These are phyloP conservation scores for Boechera divaricarpa DNA, from an alignment of 345 rosid genomes.

Conservation along the genomic window DNA sequence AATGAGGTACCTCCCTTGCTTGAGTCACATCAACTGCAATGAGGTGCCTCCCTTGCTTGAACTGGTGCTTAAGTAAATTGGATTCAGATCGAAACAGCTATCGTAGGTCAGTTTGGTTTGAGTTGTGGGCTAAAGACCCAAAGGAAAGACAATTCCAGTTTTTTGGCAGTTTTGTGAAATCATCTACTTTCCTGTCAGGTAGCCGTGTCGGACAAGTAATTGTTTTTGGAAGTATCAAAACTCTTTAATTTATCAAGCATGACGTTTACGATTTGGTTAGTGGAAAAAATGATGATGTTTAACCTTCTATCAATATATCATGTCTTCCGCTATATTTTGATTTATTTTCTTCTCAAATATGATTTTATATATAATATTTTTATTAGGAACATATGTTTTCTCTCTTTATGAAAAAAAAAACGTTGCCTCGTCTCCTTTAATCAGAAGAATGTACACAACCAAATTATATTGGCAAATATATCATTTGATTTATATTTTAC, in stretches of 20 bases:
- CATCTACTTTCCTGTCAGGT: constrained; percentile 2
- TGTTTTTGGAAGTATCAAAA: neutral
- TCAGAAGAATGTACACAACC: neutral
- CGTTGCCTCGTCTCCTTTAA: neutral
- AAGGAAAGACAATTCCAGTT: neutral
- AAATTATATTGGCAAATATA: too few relatives aligned
- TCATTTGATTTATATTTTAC: too few relatives aligned
- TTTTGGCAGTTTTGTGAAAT: neutral
- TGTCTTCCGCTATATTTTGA: neutral
- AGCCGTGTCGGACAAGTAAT: neutral
- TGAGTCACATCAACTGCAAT: constrained; percentile 29
- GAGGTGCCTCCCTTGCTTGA: constrained; percentile 28
- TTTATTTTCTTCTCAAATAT: neutral
- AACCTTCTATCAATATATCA: neutral
- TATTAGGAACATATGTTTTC: neutral
- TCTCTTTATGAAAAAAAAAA: neutral
- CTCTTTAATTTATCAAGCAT: constrained; percentile 6
- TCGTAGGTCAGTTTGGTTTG: constrained; percentile 5
- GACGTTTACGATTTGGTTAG: constrained; percentile 19
- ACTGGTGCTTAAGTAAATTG: neutral
- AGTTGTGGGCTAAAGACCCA: constrained; percentile 1
- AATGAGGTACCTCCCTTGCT: constrained; percentile 30
- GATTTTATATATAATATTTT: neutral
- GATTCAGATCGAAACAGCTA: neutral
- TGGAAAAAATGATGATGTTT: neutral